Base-by-base conservation (phyloP, 2,329 filamentous ascomycete genomes). In the Calonectria ilicicola region DNA sequence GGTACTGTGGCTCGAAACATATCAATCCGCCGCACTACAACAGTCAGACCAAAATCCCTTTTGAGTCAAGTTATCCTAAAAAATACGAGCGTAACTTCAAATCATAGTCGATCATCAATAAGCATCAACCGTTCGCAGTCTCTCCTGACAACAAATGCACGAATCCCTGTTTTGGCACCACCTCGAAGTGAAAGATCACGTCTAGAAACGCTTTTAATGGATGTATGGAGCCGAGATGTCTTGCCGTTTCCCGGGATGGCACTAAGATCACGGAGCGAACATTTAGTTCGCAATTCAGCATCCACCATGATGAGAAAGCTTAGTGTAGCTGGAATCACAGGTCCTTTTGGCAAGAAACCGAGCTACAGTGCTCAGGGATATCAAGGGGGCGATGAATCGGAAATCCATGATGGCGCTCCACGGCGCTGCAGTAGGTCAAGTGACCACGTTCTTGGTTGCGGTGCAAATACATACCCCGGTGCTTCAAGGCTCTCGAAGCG, bases 231-330 rank as follows among this genome's bases (percentile, higher is more conserved):
- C 17, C 92, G 92, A 64, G 94, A 97, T 69, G 83, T 91, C 21
- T 85, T 98, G 49, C 95, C 95, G 1, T 97, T 93, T 80, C 95
- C 96, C 19, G 95, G 95, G 1, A 96, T 98, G 90, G 90, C 90
- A 38, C 87, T 82, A 83, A 83, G 92, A 85, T 82, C 91, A 82
- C 83, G 91, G 85, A 85, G 93, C 78, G 91, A 98, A 78, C 91
- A 94, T 79, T 86, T 95, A 4, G 92, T 97, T 58, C 89, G 94
- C 64, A 91, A 91, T 47, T 95, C 93, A n/a, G 94, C 95, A 15
- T 95, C 94, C 42, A 94, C 94, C 1, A 91, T 98, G 80, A 98
- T 98, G 86, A 91, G 95, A 65, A 97, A 96, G 81, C 89, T 98
- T 74, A 98, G 94, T 83, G 93, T 95, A 79, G 93, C 93, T 62